Evolutionary conservation across 1,284 basidiomycete species (phyloP), one percentile per base, ranked within the genome.

Genomic region (Apiotrichum akiyoshidainum): DNA sequence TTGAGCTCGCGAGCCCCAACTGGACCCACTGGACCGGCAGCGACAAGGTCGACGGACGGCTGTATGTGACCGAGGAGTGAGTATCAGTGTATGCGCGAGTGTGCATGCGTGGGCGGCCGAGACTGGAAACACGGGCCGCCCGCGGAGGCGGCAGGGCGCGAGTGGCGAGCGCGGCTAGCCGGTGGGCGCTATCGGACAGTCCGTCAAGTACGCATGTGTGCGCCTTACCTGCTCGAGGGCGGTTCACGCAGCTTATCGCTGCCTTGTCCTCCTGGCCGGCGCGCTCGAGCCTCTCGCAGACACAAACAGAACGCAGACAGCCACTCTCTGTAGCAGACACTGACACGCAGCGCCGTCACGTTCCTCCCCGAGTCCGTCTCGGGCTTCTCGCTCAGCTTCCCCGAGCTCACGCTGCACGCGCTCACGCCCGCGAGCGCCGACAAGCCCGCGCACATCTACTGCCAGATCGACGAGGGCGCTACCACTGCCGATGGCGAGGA

Each of bases 361-460:
- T 94, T 91, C 82, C 82, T 89, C 72, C 87, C 88, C 8, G 67
- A 81, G 16, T 2, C 8, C 12, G 31, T 52, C 26, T 80, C 80
- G 42, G 91, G 90, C 17, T 87, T 93, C 73, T 84, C 87, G 66
- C 83, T 95, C 69, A 81, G 86, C 58, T 95, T 92, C 74, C 90
- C 89, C 17, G 80, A 85, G 7, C 88, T 96, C 66, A 93, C 89
- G 1, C 83, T 96, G 3, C 92, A 96, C 68, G 92, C 92, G 19
- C 83, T 92, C 53, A 90, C 90, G 0, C 86, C 90, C 46, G 81
- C 83, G 11, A 69, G 77, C 9, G 64, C 26, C 26, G 26, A 31
- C 26, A 31, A 60, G 79, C 79, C 49, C 13, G 66, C 88, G 2
- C 89, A 86, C 37, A 83, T 95, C 69, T 95, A 95, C 77, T 94